Evolutionary conservation across 2,329 filamentous ascomycete genomes (phyloP), one percentile per base, ranked within the genome.

Genomic region (Pseudogymnoascus pannorum): DNA sequence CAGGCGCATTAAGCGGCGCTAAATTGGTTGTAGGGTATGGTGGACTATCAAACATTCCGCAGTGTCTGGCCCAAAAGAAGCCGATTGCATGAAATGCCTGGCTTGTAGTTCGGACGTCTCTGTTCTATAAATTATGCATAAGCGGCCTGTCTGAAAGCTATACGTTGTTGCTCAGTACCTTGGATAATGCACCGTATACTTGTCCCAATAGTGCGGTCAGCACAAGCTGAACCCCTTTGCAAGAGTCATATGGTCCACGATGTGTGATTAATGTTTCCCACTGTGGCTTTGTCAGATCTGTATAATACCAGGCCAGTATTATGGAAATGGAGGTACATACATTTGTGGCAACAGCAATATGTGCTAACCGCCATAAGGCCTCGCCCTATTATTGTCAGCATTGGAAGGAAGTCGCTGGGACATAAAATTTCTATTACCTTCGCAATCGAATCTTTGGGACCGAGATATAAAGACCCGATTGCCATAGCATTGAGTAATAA

Each of bases 221-320:
- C 3, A 78, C 71, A 38, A 78, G 66, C 61, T 78, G 76, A 1
- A 78, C 74, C 2, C 76, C 76, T 57, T 74, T 73, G 26, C 76
- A 77, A 11, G 71, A 65, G 68, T 78, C 76, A 51, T 77, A 73
- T 1, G 74, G 73, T 5, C 76, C 76, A 40, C 68, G 68, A 44
- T 77, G 75, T 7, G 73, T 75, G 12, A 78, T 78, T 24, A 78
- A 62, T 3, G 70, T 73, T 68, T 78, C 75, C 76, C 76, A 78
- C 67, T 72, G 61, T 33, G 29, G 57, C 60, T 18, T 59, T 18
- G 24, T 14, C 11, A 26, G 48, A 16, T 9, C 20, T 12, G 31
- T 31, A n/a, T 16, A n/a, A n/a, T n/a, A n/a, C n/a, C n/a, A n/a
- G n/a, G n/a, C n/a, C 8, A 44, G 6, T 31, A 22, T 22, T 14